Percentiles rank a stretch among this genome's conserved stretches.
These are phyloP conservation scores for Bruguiera gymnorhiza DNA, from an alignment of 345 rosid species.

Conservation along the genomic window DNA sequence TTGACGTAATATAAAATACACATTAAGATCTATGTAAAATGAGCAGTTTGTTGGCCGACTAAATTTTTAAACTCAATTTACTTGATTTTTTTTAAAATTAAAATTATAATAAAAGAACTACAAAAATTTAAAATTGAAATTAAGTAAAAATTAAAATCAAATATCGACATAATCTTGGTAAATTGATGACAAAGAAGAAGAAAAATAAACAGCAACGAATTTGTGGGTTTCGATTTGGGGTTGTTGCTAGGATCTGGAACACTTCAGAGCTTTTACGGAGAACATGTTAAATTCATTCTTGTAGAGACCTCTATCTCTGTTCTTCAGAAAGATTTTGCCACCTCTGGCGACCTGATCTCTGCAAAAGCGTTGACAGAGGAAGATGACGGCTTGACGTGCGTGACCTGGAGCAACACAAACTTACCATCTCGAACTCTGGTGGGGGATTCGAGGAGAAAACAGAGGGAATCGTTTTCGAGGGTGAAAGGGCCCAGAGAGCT, in stretches of 20 bases:
- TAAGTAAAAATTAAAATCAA: too few relatives aligned
- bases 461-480: not conserved
- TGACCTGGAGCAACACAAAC: slow-evolving; percentile 64
- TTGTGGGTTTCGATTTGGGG: slow-evolving; percentile 28
- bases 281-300: slow-evolving; percentile 34
- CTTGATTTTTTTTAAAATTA: too few relatives aligned
- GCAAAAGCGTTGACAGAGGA: slow-evolving; percentile 16
- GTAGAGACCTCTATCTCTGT: slow-evolving; percentile 40
- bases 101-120: too few relatives aligned
- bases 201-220: slow-evolving; percentile 6
- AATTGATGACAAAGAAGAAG: slow-evolving; percentile 18
- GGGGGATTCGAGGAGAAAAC: not conserved
- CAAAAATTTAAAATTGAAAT: too few relatives aligned
- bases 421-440: slow-evolving; percentile 39
- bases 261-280: slow-evolving; percentile 77
- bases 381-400: slow-evolving; percentile 12
- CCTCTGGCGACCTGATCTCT: slow-evolving; percentile 33
- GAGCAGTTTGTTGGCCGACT: too few relatives aligned
- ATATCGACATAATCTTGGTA: too few relatives aligned
- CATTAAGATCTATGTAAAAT: too few relatives aligned
- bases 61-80: too few relatives aligned
- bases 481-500: not conserved
- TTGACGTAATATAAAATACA: too few relatives aligned
- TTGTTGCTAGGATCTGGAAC: slow-evolving; percentile 52
- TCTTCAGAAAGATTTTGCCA: slow-evolving; percentile 33